A percentile compares a stretch with the other conserved stretches of the same genome.
phyloP scores from a whole-genome alignment of 192 early-diverging fungal genomes.

The Neocallimastix lanati region DNA sequence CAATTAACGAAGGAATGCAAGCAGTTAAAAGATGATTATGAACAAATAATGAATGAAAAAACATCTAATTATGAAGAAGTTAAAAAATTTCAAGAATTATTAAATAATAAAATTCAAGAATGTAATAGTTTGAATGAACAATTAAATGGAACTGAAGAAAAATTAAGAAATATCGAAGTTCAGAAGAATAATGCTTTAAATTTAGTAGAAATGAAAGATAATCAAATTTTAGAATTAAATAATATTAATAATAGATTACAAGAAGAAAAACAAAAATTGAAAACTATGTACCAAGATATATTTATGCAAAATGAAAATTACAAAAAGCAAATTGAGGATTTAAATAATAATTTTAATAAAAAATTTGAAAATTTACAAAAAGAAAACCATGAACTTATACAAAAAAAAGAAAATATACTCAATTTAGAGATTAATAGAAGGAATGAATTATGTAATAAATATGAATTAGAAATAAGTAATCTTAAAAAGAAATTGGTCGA shows the following conservation, averaged over 20 bases:
- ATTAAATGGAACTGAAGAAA: neutral
- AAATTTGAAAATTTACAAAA: neutral
- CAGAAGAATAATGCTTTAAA: neutral
- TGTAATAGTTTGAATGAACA: neutral
- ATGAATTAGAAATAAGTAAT: neutral
- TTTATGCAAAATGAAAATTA: neutral
- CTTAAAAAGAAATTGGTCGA: neutral
- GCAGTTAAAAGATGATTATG: neutral
- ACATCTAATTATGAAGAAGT: neutral
- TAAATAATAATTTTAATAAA: neutral
- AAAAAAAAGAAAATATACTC: neutral
- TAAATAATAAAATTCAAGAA: neutral
- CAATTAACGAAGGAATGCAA: neutral
- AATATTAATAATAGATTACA: neutral
- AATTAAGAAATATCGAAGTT: neutral
- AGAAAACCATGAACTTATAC: neutral
- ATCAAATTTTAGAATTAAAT: neutral
- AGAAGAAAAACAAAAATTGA: neutral
- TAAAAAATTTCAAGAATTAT: neutral
- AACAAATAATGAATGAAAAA: neutral
- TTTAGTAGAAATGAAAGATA: neutral
- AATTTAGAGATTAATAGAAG: neutral
- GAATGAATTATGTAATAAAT: neutral
- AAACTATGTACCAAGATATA: neutral
- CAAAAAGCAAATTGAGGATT: neutral